Base-by-base conservation (phyloP, 768 basidiomycete species). In the Rhodotorula taiwanensis region DNA sequence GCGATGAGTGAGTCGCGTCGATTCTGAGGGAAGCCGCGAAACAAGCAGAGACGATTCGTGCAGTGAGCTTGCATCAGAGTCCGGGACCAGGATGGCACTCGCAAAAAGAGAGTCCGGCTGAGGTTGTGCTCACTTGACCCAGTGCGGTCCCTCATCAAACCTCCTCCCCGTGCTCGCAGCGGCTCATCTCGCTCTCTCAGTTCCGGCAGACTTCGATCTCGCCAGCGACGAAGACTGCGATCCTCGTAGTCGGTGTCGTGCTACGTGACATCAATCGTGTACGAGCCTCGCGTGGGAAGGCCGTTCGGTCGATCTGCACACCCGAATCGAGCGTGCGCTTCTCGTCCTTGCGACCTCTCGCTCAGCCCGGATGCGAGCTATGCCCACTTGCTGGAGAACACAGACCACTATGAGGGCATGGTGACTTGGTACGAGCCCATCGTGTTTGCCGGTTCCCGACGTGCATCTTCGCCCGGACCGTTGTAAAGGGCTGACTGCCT, bases 81-180 rank as follows among this genome's bases (percentile, higher is more conserved):
- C 55, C 55, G 5, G 55, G 55, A 15, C 55, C 55, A 3, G 25
- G 13, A 8, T 56, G 55, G 55, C 55, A 56, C n/a, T 47, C 45
- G n/a, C 20, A 30, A 4, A 25, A 48, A 8, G 54, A 44, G 43
- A 27, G 54, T 25, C 21, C n/a, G 3, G 16, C 14, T 42, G 27
- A 6, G 16, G 13, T 49, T 2, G 11, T 5, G 27, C 53, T n/a
- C 9, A 16, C n/a, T n/a, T 28, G 7, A 15, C n/a, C 8, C 33
- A 7, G 31, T 25, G 20, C 36, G n/a, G 6, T 3, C n/a, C 27
- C 43, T 45, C 23, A 55, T 43, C 21, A 28, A 10, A 23, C 53
- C 5, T 16, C 10, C 31, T 20, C 18, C n/a, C n/a, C n/a, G n/a
- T n/a, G 1, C 11, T 2, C 20, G 18, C 55, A 56, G 55, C 48